Percentiles rank a stretch among this genome's conserved stretches.
Conservation (phyloP, 2,329 filamentous ascomycete genomes). For the Alternaria sp. region DNA sequence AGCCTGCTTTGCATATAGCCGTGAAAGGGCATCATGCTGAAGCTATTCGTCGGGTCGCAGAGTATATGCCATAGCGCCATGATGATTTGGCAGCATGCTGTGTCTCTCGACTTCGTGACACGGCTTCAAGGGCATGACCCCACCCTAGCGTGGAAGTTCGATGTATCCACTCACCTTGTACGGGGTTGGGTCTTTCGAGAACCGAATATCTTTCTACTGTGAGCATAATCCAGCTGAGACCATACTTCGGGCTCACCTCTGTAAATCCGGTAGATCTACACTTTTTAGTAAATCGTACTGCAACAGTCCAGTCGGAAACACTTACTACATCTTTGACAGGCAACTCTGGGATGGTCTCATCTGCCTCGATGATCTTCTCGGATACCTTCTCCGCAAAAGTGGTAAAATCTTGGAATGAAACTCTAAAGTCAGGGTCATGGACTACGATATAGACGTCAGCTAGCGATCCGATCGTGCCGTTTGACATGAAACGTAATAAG, state of each 20-base stretch:
- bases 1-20: neutral
- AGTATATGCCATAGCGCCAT: neutral
- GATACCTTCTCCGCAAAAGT: conserved; percentile 77
- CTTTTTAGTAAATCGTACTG: conserved; percentile 13
- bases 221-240: neutral
- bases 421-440: conserved; percentile 79
- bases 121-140: neutral
- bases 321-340: conserved; percentile 80
- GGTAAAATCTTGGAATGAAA: conserved; percentile 80
- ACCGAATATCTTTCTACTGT: conserved; percentile 69
- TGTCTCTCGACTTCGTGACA: neutral
- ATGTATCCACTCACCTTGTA: conserved; percentile 71
- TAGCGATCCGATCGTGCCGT: neutral
- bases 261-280: conserved; percentile 80
- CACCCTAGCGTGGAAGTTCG: neutral
- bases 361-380: conserved; percentile 71
- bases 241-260: conserved; percentile 52
- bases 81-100: neutral
- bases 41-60: neutral
- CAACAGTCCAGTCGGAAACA: neutral
- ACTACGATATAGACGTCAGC: conserved; percentile 56
- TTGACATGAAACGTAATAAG: neutral
- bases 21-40: neutral
- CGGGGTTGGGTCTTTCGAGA: conserved; percentile 82
- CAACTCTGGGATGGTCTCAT: conserved; percentile 84